These are phyloP conservation scores for Dalbergia cochinchinensis DNA, from an alignment of 306 rosid genomes.

Conservation along the genomic window DNA sequence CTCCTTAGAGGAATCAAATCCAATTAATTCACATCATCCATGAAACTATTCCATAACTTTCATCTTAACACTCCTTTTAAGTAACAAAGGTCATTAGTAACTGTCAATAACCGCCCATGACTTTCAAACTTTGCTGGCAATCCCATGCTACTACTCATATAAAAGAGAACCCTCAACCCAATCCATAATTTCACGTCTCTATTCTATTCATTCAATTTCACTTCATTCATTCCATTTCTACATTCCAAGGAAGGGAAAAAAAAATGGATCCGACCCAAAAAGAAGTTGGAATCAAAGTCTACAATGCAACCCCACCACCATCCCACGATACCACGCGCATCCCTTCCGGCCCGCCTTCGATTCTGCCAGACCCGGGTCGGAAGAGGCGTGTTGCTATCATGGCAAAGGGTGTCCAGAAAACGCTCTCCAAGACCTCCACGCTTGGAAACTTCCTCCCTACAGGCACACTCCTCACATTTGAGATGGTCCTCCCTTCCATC, in stretches of 20 bases:
- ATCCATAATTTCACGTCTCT: not conserved
- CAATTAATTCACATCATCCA: too few relatives aligned
- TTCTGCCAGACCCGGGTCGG: slow-evolving; percentile 28
- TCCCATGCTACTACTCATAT: not conserved
- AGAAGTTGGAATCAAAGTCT: slow-evolving; percentile 68
- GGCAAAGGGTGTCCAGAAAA: slow-evolving; percentile 84
- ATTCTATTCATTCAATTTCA: not conserved
- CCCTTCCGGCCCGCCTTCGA: not conserved
- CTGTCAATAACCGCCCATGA: slow-evolving; percentile 22
- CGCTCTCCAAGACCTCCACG: slow-evolving; percentile 70
- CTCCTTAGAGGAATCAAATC: too few relatives aligned
- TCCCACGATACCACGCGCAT: not conserved
- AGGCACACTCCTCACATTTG: slow-evolving; percentile 79
- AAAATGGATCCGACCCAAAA: slow-evolving; percentile 44
- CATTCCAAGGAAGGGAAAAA: not conserved
- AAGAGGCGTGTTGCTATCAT: slow-evolving; percentile 63
- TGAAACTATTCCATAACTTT: too few relatives aligned
- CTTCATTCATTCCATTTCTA: not conserved
- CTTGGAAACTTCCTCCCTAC: slow-evolving; percentile 89
- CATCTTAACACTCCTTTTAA: not conserved
- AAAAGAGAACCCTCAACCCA: not conserved
- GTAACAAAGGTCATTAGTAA: not conserved
- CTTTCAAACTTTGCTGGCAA: not conserved
- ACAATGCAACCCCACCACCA: slow-evolving; percentile 50
- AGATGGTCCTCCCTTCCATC: slow-evolving; percentile 81